Percentiles rank a stretch among this genome's conserved stretches.
Evolutionary conservation across 352 stramenopile species (phyloP).

Genomic region (Peronospora destructor): DNA sequence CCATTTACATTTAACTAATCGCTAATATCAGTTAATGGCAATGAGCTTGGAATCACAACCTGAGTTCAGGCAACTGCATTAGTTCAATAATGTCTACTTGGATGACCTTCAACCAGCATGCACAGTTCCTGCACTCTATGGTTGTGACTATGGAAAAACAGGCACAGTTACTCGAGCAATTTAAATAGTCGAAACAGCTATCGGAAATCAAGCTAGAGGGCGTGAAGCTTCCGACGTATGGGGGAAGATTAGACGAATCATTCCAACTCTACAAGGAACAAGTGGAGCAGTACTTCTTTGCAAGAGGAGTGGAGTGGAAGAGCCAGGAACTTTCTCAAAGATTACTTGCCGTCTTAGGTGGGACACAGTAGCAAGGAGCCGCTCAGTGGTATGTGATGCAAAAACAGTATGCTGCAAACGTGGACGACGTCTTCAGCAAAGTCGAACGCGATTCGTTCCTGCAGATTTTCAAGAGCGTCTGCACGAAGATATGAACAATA

Average conservation of each 20-base stretch:
- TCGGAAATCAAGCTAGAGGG: background rate
- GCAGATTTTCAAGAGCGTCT: slow-evolving; percentile 8
- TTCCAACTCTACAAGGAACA: slow-evolving; percentile 4
- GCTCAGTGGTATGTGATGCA: slow-evolving; percentile 14
- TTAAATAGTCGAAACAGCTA: background rate
- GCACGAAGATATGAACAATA: slow-evolving; percentile 1
- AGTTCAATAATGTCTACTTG: background rate
- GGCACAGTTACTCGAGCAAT: background rate
- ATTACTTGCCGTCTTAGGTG: background rate
- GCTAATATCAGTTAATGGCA: slow-evolving; percentile 4
- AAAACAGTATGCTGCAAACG: slow-evolving; percentile 6
- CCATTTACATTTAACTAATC: background rate
- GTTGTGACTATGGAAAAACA: slow-evolving; percentile 2
- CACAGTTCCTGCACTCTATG: background rate
- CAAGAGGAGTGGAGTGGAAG: slow-evolving; percentile 11
- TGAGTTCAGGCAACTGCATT: too few relatives aligned
- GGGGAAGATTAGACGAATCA: background rate
- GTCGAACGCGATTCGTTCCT: slow-evolving; percentile 4
- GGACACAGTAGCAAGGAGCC: slow-evolving; percentile 9
- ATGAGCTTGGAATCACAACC: too few relatives aligned
- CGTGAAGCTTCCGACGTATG: slow-evolving; percentile 1
- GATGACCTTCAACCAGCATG: slow-evolving; percentile 3
- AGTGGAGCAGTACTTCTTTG: slow-evolving; percentile 14
- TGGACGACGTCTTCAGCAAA: slow-evolving; percentile 12
- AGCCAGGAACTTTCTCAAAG: slow-evolving; percentile 1